These are phyloP conservation scores for Ascosphaera acerosa DNA, from an alignment of 2,329 filamentous ascomycete genomes.

Conservation along the genomic window DNA sequence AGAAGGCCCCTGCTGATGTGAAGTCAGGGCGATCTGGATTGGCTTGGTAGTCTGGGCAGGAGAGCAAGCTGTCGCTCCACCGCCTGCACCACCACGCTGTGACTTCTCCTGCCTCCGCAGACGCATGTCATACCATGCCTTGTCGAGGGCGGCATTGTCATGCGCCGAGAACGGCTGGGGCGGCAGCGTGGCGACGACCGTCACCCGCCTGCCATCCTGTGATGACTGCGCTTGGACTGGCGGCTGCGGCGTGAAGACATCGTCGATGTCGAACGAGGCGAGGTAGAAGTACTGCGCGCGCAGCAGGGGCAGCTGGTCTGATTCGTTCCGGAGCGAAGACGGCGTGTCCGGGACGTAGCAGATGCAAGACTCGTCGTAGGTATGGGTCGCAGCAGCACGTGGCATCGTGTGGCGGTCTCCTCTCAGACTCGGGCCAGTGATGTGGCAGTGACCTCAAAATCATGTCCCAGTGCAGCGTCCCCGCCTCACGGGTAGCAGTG, in stretches of 20 bases:
- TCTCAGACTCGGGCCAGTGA: too few species aligned
- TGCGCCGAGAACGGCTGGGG: conserved; percentile 53
- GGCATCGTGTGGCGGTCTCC: too few species aligned
- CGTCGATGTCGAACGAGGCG: conserved; percentile 60
- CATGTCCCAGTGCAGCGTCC: too few species aligned
- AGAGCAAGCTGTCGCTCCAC: background rate
- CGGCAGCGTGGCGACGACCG: conserved; percentile 29
- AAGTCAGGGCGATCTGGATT: background rate
- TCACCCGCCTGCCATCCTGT: conserved; percentile 22
- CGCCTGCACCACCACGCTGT: background rate
- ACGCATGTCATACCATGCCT: conserved; percentile 42
- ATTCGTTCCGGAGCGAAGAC: conserved; percentile 8
- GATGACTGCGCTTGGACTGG: conserved; percentile 8
- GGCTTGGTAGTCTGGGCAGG: background rate
- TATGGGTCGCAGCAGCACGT: conserved; percentile 27
- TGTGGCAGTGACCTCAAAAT: too few species aligned
- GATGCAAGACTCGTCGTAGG: conserved; percentile 33
- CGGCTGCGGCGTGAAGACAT: conserved; percentile 48
- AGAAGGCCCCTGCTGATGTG: too few species aligned
- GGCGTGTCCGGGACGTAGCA: conserved; percentile 13
- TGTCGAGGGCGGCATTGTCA: conserved; percentile 58
- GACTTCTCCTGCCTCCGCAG: conserved; percentile 3
- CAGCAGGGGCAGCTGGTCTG: conserved; percentile 27
- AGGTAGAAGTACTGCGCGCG: conserved; percentile 65
- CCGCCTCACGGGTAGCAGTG: too few species aligned